Evolutionary conservation across 2,329 filamentous ascomycete genomes (phyloP).

Genomic region (Colletotrichum kahawae): DNA sequence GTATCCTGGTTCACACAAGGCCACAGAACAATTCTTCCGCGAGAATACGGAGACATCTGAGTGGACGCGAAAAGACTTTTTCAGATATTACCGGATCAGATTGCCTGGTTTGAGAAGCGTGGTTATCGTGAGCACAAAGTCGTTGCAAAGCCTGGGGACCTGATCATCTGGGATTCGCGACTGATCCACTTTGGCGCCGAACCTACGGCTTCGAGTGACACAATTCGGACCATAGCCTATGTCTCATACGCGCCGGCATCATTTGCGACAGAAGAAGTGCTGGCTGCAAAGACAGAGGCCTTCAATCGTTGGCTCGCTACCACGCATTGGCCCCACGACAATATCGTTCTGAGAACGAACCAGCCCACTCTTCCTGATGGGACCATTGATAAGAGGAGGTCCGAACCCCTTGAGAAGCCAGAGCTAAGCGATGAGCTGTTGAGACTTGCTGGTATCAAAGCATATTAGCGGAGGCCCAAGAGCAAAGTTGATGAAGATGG

Average conservation of each 20-base stretch:
- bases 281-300: slow-evolving; percentile 20
- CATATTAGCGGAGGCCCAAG: neutral
- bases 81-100: neutral
- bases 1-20: neutral
- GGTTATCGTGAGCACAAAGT: slow-evolving; percentile 36
- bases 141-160: slow-evolving; percentile 36
- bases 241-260: slow-evolving; percentile 37
- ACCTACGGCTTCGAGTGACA: slow-evolving; percentile 28
- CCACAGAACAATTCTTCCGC: neutral
- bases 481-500: neutral
- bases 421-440: neutral
- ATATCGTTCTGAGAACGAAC: slow-evolving; percentile 35
- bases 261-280: slow-evolving; percentile 34
- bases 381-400: slow-evolving; percentile 17
- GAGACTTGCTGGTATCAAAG: neutral
- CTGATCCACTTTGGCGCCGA: slow-evolving; percentile 34
- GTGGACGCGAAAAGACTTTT: slow-evolving; percentile 1
- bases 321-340: slow-evolving; percentile 39
- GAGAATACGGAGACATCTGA: neutral
- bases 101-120: slow-evolving; percentile 32
- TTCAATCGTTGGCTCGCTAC: slow-evolving; percentile 30
- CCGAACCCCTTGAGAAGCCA: neutral
- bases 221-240: slow-evolving; percentile 39
- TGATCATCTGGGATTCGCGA: slow-evolving; percentile 40
- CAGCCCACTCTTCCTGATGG: slow-evolving; percentile 21